A percentile compares a stretch with the other conserved stretches of the same genome.
Evolutionary conservation across 164 flowering plant genomes (phyloP).

Genomic region (Aristolochia fimbriata): DNA sequence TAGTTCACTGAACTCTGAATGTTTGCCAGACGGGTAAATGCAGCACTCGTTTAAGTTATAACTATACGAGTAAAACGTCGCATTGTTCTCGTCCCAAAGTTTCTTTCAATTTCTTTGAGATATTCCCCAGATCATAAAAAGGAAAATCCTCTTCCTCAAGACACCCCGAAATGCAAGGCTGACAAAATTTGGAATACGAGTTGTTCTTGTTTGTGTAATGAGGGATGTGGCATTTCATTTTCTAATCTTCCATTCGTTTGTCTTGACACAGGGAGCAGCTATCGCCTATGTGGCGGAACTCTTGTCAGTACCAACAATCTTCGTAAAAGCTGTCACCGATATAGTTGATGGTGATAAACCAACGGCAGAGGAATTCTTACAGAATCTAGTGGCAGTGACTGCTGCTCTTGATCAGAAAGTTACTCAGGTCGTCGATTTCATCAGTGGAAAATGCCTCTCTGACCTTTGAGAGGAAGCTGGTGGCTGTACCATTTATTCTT

Average conservation of each 20-base stretch:
- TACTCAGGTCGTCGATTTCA: conserved; percentile 51
- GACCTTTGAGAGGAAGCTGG: conserved; percentile 37
- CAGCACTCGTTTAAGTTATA: no score
- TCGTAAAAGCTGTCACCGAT: conserved; percentile 85
- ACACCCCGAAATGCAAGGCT: no score
- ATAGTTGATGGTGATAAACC: conserved; percentile 88
- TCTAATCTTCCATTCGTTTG: conserved; percentile 1
- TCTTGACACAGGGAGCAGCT: conserved; percentile 70
- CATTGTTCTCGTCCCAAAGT: no score
- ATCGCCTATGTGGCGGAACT: conserved; percentile 80
- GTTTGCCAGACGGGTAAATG: no score
- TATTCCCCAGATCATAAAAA: no score
- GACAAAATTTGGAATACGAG: neutral
- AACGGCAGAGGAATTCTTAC: conserved; percentile 79
- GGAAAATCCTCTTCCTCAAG: no score
- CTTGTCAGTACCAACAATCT: conserved; percentile 67
- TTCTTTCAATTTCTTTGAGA: no score
- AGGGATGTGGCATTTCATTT: no score
- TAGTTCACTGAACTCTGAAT: no score
- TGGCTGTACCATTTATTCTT: no score
- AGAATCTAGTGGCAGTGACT: conserved; percentile 68
- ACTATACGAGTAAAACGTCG: no score
- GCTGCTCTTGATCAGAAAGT: conserved; percentile 65
- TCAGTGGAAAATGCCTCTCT: conserved; percentile 59
- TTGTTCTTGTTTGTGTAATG: neutral